These are phyloP conservation scores for Marchantia polymorpha DNA, from an alignment of 225 moss, liverwort and hornwort species.

Conservation along the genomic window DNA sequence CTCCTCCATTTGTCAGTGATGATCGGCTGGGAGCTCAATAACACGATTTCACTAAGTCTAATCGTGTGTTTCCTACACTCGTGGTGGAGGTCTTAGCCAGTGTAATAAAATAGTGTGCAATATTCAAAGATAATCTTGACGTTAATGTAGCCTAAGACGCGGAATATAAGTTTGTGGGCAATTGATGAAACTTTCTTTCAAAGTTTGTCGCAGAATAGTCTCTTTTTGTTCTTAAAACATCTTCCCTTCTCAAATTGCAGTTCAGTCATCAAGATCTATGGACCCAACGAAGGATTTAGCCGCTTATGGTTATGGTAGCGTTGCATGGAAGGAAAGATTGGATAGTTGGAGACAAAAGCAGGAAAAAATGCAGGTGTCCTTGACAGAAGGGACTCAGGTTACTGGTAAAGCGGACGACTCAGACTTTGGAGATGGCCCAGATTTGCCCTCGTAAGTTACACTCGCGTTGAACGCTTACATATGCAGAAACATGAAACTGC, in stretches of 20 bases:
- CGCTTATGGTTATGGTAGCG: constrained; percentile 61
- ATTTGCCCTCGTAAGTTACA: constrained; percentile 57
- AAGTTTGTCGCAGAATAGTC: neutral
- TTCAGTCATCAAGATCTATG: constrained; percentile 44
- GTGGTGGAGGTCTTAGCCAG: no score
- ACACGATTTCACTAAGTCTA: no score
- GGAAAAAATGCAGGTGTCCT: constrained; percentile 73
- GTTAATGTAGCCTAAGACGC: no score
- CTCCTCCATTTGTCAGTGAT: no score
- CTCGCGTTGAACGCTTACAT: neutral
- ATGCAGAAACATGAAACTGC: no score
- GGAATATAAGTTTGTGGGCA: no score
- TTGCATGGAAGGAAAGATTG: constrained; percentile 89
- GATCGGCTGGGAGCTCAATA: no score
- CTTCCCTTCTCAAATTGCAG: constrained; percentile 12
- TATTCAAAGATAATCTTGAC: no score
- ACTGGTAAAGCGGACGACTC: constrained; percentile 44
- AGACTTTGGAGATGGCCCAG: constrained; percentile 46
- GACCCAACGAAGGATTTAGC: constrained; percentile 58
- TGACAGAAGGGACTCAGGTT: constrained; percentile 52
- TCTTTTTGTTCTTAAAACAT: neutral
- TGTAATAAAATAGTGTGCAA: no score
- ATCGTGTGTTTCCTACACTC: no score
- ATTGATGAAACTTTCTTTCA: no score
- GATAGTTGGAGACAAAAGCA: constrained; percentile 81